A percentile compares a stretch with the other conserved stretches of the same genome.
Conservation (phyloP, 1,284 basidiomycete species). For the Marasmius fiardii region DNA sequence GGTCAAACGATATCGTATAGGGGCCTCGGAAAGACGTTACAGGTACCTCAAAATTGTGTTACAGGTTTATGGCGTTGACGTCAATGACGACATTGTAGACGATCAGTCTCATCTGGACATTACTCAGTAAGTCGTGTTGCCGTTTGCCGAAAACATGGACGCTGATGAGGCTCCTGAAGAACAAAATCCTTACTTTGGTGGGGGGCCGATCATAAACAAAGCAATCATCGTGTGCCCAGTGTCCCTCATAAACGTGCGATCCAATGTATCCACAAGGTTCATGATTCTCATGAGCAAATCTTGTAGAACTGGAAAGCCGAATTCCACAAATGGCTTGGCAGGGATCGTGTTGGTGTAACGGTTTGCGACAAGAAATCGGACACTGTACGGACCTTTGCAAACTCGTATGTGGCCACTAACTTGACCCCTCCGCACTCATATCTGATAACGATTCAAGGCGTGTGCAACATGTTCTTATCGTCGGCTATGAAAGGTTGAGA, state of each 20-base stretch:
- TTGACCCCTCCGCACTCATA: slow-evolving; percentile 5
- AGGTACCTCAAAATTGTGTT: slow-evolving; percentile 36
- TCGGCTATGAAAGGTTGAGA: slow-evolving; percentile 92
- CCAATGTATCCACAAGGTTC: slow-evolving; percentile 1
- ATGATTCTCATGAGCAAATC: neutral
- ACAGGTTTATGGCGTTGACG: neutral
- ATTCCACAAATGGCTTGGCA: slow-evolving; percentile 93
- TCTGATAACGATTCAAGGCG: slow-evolving; percentile 39
- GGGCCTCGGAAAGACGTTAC: slow-evolving; percentile 94
- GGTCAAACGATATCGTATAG: slow-evolving; percentile 36
- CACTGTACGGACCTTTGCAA: slow-evolving; percentile 70
- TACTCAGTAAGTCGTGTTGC: slow-evolving; percentile 61
- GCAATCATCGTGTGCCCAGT: slow-evolving; percentile 94
- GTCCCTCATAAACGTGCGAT: slow-evolving; percentile 75
- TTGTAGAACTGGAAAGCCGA: slow-evolving; percentile 92
- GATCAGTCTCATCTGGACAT: slow-evolving; percentile 83
- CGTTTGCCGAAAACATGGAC: neutral
- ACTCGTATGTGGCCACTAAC: slow-evolving; percentile 47
- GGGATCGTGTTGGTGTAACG: slow-evolving; percentile 77
- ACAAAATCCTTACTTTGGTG: slow-evolving; percentile 78
- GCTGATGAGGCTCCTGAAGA: slow-evolving; percentile 37
- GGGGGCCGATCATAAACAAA: slow-evolving; percentile 64
- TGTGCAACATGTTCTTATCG: slow-evolving; percentile 84
- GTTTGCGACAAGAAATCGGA: slow-evolving; percentile 78
- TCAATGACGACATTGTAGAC: slow-evolving; percentile 46